Evolutionary conservation across 2,329 filamentous ascomycete species (phyloP).

Genomic region (Cladosporium velox): DNA sequence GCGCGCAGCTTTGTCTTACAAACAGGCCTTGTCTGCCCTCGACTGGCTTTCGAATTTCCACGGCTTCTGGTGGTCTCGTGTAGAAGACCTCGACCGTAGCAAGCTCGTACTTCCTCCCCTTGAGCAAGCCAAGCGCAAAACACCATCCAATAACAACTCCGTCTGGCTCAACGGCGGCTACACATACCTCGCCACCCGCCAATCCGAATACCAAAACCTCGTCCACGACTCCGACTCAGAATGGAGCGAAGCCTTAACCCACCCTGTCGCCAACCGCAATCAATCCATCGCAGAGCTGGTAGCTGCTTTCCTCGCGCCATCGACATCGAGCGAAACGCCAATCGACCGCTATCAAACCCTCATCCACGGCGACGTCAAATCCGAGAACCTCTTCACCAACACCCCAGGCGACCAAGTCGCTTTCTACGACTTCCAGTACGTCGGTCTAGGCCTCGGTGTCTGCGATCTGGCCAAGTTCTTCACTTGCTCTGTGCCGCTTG

Average conservation of each 20-base stretch:
- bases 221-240: constrained; percentile 51
- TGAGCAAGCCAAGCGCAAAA: constrained; percentile 45
- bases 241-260: constrained; percentile 57
- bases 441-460: constrained; percentile 63
- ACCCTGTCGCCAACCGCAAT: constrained; percentile 25
- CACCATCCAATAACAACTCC: not conserved
- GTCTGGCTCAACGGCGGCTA: constrained; percentile 68
- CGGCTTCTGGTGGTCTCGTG: constrained; percentile 51
- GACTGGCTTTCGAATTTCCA: constrained; percentile 68
- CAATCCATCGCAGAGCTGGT: constrained; percentile 47
- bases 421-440: constrained; percentile 72
- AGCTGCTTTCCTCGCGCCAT: constrained; percentile 54
- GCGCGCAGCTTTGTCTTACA: constrained; percentile 47
- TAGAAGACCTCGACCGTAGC: constrained; percentile 34
- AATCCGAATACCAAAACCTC: constrained; percentile 57
- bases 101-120: constrained; percentile 57
- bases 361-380: constrained; percentile 71
- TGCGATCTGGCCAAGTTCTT: constrained; percentile 69
- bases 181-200: constrained; percentile 66
- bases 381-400: constrained; percentile 66
- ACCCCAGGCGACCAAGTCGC: constrained; percentile 53
- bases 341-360: constrained; percentile 53
- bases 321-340: constrained; percentile 31
- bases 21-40: constrained; percentile 57
- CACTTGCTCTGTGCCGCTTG: constrained; percentile 63